These are phyloP conservation scores for Fraxinus cuspidata DNA, from an alignment of 257 asterid genomes.

Conservation along the genomic window DNA sequence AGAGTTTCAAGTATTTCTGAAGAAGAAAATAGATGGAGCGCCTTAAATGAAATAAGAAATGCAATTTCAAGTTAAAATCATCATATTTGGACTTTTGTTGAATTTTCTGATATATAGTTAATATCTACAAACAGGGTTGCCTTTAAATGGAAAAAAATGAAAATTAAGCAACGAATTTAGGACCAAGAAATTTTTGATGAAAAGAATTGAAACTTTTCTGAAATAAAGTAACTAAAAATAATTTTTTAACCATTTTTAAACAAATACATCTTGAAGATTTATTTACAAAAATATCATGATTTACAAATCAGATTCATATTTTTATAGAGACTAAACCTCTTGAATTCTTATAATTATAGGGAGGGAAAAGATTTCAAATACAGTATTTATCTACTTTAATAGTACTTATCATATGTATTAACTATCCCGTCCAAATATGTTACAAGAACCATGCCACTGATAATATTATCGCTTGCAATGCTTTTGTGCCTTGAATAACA, in stretches of 20 bases:
- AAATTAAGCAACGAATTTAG: no score
- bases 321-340: no score
- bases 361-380: background rate
- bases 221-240: background rate
- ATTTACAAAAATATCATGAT: background rate
- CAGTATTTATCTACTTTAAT: background rate
- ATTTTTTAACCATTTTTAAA: background rate
- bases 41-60: no score
- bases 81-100: no score
- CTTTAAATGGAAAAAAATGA: no score
- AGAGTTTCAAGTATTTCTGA: no score
- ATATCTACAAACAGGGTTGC: no score
- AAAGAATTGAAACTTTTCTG: no score
- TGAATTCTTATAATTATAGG: background rate
- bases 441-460: background rate
- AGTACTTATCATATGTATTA: background rate
- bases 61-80: no score
- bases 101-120: no score
- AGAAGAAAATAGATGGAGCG: no score
- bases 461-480: background rate
- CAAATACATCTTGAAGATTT: background rate
- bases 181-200: no score
- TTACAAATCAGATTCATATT: background rate
- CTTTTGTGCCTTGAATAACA: slow-evolving; percentile 7
- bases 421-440: background rate